A percentile compares a stretch with the other conserved stretches of the same genome.
Conservation (phyloP, 2,329 filamentous ascomycete genomes). For the Hymenoscyphus linearis region DNA sequence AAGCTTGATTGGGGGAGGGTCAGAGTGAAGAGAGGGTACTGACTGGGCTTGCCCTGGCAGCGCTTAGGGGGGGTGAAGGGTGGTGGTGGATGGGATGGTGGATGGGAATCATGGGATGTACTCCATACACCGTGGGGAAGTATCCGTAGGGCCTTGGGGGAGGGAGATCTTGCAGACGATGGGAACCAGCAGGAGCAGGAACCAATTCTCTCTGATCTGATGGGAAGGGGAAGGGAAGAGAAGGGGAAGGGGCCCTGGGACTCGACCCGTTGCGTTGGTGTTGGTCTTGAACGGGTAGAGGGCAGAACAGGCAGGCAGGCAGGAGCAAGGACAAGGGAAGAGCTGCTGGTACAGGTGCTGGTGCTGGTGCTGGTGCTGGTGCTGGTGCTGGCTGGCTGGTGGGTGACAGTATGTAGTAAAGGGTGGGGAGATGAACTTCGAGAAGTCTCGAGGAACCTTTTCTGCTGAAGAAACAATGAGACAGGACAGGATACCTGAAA, state of each 20-base stretch:
- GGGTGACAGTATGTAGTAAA: too few relatives aligned
- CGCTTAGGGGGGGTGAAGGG: background rate
- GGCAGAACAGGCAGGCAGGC: background rate
- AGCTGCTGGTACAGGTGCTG: too few relatives aligned
- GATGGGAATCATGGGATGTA: background rate
- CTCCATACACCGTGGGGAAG: background rate
- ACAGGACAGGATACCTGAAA: background rate
- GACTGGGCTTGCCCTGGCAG: background rate
- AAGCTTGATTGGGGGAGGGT: slow-evolving; percentile 17
- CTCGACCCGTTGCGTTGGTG: background rate
- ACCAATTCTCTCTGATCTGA: background rate
- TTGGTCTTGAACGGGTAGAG: background rate
- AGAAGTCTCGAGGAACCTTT: slow-evolving; percentile 7
- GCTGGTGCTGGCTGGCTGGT: too few relatives aligned
- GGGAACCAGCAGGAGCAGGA: background rate
- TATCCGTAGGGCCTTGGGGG: background rate
- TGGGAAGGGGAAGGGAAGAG: background rate
- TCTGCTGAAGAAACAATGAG: background rate
- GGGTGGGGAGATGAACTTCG: background rate
- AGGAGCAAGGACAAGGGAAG: background rate
- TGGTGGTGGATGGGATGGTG: background rate
- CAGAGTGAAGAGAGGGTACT: background rate
- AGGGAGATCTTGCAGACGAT: slow-evolving; percentile 1
- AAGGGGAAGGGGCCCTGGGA: background rate
- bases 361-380: too few relatives aligned